These are phyloP conservation scores for Golubevia pallescens DNA, from an alignment of 1,284 basidiomycete species.

Conservation along the genomic window DNA sequence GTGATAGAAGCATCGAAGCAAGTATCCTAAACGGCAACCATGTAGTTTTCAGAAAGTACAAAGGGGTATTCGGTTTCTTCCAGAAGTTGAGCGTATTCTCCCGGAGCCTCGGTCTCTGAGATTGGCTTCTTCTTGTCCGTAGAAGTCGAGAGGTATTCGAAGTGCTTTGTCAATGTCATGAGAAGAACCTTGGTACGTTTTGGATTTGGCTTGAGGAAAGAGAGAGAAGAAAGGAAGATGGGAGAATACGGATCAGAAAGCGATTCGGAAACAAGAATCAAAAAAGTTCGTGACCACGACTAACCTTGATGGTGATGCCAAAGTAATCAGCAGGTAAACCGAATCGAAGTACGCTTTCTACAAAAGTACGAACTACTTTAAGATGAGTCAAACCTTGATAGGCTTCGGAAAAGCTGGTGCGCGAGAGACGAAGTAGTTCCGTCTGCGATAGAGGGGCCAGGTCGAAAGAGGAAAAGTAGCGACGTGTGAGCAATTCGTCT, in stretches of 20 bases:
- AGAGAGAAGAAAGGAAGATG: conserved; percentile 17
- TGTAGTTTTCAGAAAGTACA: conserved; percentile 52
- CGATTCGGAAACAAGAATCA: not conserved
- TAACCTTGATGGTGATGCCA: conserved; percentile 80
- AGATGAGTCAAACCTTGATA: conserved; percentile 93
- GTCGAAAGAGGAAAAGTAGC: not conserved
- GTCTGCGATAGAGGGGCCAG: conserved; percentile 70
- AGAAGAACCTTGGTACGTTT: conserved; percentile 80
- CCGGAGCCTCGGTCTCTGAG: conserved; percentile 39
- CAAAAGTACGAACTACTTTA: conserved; percentile 87
- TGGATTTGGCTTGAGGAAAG: conserved; percentile 76
- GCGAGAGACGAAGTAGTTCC: conserved; percentile 86
- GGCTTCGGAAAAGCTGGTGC: conserved; percentile 96
- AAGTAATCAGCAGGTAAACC: conserved; percentile 92
- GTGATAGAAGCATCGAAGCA: too few relatives aligned
- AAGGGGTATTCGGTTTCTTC: conserved; percentile 59
- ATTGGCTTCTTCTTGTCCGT: conserved; percentile 19
- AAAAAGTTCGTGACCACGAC: conserved; percentile 1
- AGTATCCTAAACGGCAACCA: conserved; percentile 23
- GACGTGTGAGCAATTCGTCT: not conserved
- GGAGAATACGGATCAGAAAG: not conserved
- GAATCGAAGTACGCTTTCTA: conserved; percentile 94
- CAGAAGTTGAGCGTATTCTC: conserved; percentile 52
- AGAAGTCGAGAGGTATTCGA: conserved; percentile 76
- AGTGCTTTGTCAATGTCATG: conserved; percentile 76